Base-by-base conservation (phyloP, 164 flowering plant genomes). In the Malania oleifera region DNA sequence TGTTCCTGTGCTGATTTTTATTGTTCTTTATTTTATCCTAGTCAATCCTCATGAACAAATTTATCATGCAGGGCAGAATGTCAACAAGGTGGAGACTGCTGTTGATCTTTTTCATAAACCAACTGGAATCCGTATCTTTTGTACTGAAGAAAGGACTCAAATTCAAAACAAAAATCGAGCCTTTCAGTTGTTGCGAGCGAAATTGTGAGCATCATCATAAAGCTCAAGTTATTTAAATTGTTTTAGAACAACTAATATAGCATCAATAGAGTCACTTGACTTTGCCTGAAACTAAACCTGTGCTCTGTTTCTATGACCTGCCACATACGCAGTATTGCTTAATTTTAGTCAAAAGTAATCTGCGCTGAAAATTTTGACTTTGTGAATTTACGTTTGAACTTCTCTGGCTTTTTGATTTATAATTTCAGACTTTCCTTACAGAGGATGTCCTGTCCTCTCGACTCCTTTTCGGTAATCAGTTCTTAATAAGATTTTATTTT, bases 81-180 rank as follows among this genome's bases (percentile, higher is more conserved):
- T 93, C 47, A 93, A 90, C 85, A 93, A 93, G 89, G 99, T 93
- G 73, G 99, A 93, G 70, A 93, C 97, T 45, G 99, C 99, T 55
- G 74, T 85, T 44, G 99, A 93, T 77, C 96, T 93, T 70, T 56
- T 85, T 67, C 99, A 90, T 60, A 90, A 90, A 72, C 99, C 99
- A 44, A 86, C 96, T 2, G 97, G 99, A 75, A 90, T 93, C 48
- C 93, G 97, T 62, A 93, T 93, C 41, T 93, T 93, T 72, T 93
- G 99, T 65, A 86, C 97, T 12, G 97, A 93, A 76, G 96, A 93
- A 75, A 90, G 99, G 72, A 81, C 85, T 61, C 97, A 93, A 63
- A 83, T 88, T 65, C 65, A 69, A 58, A 93, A 93, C 70, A 90
- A 69, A 68, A 72, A 19, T 66, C 92, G 92, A 39, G 99, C 97